A percentile compares a stretch with the other conserved stretches of the same genome.
These are phyloP conservation scores for Piper betle DNA, from an alignment of 164 flowering plant species.

Conservation along the genomic window DNA sequence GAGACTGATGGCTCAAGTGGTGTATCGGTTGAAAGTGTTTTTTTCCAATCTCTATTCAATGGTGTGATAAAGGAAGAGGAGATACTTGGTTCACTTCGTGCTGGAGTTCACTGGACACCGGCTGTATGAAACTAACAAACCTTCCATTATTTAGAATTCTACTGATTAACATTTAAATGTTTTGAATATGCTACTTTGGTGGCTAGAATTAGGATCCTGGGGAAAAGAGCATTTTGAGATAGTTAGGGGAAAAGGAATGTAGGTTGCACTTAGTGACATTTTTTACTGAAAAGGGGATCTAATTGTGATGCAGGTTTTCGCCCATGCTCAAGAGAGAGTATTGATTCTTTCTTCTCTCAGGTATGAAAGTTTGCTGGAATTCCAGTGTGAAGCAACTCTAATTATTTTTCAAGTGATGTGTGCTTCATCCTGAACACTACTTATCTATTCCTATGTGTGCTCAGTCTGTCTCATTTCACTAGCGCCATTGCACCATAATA, in stretches of 20 bases:
- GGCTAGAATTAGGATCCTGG: neutral
- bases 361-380: conserved; percentile 19
- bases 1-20: conserved; percentile 72
- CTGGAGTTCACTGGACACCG: conserved; percentile 97
- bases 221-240: neutral
- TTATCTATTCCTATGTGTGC: neutral
- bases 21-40: conserved; percentile 68
- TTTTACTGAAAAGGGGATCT: neutral
- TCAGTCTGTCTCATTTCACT: too few relatives aligned
- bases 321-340: conserved; percentile 82
- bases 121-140: conserved; percentile 35
- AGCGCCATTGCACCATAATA: too few relatives aligned
- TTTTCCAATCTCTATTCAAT: conserved; percentile 84
- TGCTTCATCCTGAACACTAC: neutral
- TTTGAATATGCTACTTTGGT: neutral
- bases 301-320: conserved; percentile 53
- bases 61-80: conserved; percentile 65
- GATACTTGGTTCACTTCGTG: conserved; percentile 87
- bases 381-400: neutral
- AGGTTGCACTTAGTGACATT: neutral
- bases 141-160: neutral
- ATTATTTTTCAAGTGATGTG: too few relatives aligned
- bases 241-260: neutral
- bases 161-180: neutral
- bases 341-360: conserved; percentile 95